These are phyloP conservation scores for Aspergillus ustus DNA, from an alignment of 2,329 filamentous ascomycete species.

Conservation along the genomic window DNA sequence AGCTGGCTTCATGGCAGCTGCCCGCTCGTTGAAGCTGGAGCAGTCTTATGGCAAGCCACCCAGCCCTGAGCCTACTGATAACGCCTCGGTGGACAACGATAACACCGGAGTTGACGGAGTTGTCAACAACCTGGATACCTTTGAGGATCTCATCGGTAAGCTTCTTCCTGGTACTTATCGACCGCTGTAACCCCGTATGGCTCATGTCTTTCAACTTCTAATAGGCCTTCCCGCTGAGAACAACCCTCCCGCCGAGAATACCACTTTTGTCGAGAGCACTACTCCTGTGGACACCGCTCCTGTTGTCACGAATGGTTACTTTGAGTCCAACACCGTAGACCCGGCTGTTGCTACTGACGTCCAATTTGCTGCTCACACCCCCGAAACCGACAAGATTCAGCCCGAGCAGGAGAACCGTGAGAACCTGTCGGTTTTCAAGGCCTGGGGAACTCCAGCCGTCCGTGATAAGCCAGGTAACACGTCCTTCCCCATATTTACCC, in stretches of 20 bases:
- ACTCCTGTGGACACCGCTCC: background rate
- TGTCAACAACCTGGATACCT: background rate
- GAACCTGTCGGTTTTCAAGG: constrained; percentile 34
- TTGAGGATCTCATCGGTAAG: constrained; percentile 8
- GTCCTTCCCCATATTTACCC: background rate
- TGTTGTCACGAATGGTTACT: background rate
- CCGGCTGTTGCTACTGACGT: constrained; percentile 7
- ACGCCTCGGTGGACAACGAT: constrained; percentile 13
- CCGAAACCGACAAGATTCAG: background rate
- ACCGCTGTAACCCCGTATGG: background rate
- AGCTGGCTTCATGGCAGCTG: constrained; percentile 34
- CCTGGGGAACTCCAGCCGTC: constrained; percentile 35
- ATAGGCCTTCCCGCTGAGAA: background rate
- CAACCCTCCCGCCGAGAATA: background rate
- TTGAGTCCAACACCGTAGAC: background rate
- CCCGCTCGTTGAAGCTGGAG: constrained; percentile 24
- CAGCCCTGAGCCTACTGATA: background rate
- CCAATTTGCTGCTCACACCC: background rate
- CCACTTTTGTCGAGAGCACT: background rate
- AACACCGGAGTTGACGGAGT: background rate
- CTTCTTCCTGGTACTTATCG: background rate
- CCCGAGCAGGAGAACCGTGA: constrained; percentile 34
- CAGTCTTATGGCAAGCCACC: constrained; percentile 12
- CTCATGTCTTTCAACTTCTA: background rate
- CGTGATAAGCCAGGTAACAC: constrained; percentile 34